These are phyloP conservation scores for Heliamphora exappendiculata DNA, from an alignment of 148 eudicot genomes.

Conservation along the genomic window DNA sequence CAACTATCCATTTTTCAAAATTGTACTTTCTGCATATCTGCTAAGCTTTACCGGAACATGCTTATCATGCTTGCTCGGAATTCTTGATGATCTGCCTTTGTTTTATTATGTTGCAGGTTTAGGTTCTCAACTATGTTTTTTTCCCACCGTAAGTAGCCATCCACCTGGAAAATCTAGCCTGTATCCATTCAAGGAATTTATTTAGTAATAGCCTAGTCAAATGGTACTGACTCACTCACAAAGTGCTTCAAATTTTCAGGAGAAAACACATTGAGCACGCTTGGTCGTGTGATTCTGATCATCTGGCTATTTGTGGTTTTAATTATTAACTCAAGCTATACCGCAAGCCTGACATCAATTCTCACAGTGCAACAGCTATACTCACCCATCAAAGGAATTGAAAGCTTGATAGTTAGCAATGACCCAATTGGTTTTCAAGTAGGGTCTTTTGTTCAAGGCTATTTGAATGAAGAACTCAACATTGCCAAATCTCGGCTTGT, in stretches of 20 bases:
- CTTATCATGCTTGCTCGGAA: not conserved
- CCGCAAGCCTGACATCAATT: slow-evolving; percentile 86
- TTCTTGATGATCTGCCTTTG: not conserved
- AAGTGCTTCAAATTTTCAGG: slow-evolving; percentile 35
- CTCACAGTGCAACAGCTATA: slow-evolving; percentile 79
- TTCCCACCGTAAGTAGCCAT: slow-evolving; percentile 55
- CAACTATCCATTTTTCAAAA: not conserved
- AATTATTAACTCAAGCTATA: slow-evolving; percentile 81
- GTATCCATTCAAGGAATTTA: not conserved
- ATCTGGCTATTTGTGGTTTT: slow-evolving; percentile 87
- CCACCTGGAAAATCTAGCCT: not conserved
- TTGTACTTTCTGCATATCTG: not conserved
- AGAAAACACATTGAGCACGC: slow-evolving; percentile 82
- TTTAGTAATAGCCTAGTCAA: slow-evolving; percentile 2
- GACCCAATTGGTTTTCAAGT: slow-evolving; percentile 61
- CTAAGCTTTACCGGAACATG: not conserved
- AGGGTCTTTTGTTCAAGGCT: slow-evolving; percentile 78
- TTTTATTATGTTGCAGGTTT: slow-evolving; percentile 55
- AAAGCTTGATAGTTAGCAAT: slow-evolving; percentile 48
- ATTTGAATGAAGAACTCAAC: slow-evolving; percentile 55
- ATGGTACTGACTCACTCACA: not conserved
- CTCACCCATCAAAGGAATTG: slow-evolving; percentile 63
- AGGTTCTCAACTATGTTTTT: slow-evolving; percentile 81
- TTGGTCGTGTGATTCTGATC: slow-evolving; percentile 71
- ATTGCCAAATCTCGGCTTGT: slow-evolving; percentile 62